phyloP scores from a whole-genome alignment of 441 rosid genomes.

The Geranium incanum region DNA sequence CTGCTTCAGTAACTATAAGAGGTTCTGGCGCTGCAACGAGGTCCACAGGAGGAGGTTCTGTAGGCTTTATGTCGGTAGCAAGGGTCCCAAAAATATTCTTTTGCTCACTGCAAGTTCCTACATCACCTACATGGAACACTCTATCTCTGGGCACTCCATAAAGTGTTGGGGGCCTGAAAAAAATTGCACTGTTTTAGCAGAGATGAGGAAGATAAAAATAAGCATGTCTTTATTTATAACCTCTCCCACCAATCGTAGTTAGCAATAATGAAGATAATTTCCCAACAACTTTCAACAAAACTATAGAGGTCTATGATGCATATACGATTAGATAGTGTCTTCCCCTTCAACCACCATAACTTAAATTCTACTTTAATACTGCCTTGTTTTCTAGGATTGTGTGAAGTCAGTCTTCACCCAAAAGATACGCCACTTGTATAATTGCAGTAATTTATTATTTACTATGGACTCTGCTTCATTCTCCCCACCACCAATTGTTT shows the following conservation, averaged over 20 bases:
- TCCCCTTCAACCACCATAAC: too few species aligned
- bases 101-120: conserved; percentile 54
- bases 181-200: background rate
- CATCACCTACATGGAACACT: conserved; percentile 42
- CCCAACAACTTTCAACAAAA: too few species aligned
- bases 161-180: conserved; percentile 73
- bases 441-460: background rate
- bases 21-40: conserved; percentile 30
- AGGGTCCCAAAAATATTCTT: conserved; percentile 43
- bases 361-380: too few species aligned
- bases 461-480: background rate
- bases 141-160: conserved; percentile 80
- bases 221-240: background rate
- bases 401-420: too few species aligned
- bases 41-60: conserved; percentile 11
- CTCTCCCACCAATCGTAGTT: too few species aligned
- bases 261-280: too few species aligned
- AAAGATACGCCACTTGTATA: background rate
- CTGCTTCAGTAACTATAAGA: conserved; percentile 24
- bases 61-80: conserved; percentile 36
- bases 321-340: too few species aligned
- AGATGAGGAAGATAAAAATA: background rate
- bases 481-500: background rate
- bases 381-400: too few species aligned
- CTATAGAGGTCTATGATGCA: too few species aligned